These are phyloP conservation scores for Picea engelmannii DNA, from an alignment of 83 land plant genomes.

Conservation along the genomic window DNA sequence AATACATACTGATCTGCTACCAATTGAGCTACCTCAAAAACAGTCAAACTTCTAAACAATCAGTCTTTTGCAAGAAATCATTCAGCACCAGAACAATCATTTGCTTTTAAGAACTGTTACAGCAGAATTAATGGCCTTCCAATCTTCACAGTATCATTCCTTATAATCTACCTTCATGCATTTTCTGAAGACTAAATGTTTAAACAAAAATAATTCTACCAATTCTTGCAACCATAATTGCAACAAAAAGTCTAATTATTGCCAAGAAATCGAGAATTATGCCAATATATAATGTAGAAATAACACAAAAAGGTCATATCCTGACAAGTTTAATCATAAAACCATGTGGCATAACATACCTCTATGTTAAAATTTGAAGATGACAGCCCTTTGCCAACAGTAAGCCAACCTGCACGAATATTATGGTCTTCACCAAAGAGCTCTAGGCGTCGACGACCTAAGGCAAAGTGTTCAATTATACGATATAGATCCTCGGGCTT, in stretches of 20 bases:
- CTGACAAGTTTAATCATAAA: not conserved
- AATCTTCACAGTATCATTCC: too few relatives aligned
- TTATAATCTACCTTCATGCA: not conserved
- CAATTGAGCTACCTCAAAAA: too few relatives aligned
- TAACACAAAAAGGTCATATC: not conserved
- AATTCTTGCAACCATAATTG: not conserved
- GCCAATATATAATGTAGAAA: not conserved
- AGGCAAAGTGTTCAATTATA: slow-evolving; percentile 96
- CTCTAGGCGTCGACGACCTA: slow-evolving; percentile 91
- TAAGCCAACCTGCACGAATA: slow-evolving; percentile 97
- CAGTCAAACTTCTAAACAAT: too few relatives aligned
- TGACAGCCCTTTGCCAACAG: slow-evolving; percentile 86
- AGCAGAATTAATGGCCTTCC: not conserved
- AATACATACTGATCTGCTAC: too few relatives aligned
- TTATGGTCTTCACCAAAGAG: slow-evolving; percentile 99
- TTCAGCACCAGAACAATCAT: too few relatives aligned
- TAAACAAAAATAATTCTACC: not conserved
- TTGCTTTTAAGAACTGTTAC: too few relatives aligned
- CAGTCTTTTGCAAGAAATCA: too few relatives aligned
- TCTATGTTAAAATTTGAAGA: slow-evolving; percentile 93
- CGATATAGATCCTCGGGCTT: slow-evolving; percentile 99
- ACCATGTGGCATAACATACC: slow-evolving; percentile 38
- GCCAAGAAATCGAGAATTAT: not conserved
- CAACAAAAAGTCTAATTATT: not conserved
- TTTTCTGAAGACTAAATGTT: not conserved